Base-by-base conservation (phyloP, 2,329 filamentous ascomycete species). In the Colletotrichum acutatum region DNA sequence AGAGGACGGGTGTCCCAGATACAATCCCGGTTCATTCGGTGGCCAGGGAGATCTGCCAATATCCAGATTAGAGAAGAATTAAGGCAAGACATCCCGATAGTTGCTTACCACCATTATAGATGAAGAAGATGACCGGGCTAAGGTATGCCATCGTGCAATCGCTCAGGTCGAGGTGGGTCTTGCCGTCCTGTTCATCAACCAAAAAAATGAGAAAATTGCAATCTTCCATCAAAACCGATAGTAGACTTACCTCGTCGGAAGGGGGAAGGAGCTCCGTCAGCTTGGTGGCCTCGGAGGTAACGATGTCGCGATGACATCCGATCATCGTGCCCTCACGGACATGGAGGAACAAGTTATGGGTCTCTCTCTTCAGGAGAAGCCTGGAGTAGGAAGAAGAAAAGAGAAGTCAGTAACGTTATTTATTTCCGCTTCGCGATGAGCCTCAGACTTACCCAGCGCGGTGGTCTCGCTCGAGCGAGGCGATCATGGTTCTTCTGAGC, bases 251-350 rank as follows among this genome's bases (percentile, higher is more conserved):
- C 56, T 72, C 56, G 34, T 76, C 77, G 34, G 78, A 74, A 3
- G 78, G 77, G 42, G 80, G 80, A 8, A 84, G 76, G 24, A 78
- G 75, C n/a, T 80, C 76, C 5, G 78, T 77, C 61, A 84, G 80
- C 78, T 79, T 83, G 6, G 74, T 77, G 6, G 83, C 83, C 28
- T 82, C 76, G 4, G 77, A 72, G 53, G 75, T 72, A 28, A 84
- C 72, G 61, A 84, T 77, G 49, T 80, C 77, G 52, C 82, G 82
- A 71, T 84, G 82, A 9, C 26, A 53, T 9, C 22, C 16, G 11
- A 60, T n/a, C 7, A 22, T 22, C 4, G 24, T 34, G 22, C 46
- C 56, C 16, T 63, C 69, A 14, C 49, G 52, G 16, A 75, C 32
- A 5, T 53, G 30, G 22, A 75, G 30, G 32, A 71, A 72, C 11